Evolutionary conservation across 2,329 filamentous ascomycete species (phyloP), one percentile per base, ranked within the genome.

Genomic region (Leptographium flavum): DNA sequence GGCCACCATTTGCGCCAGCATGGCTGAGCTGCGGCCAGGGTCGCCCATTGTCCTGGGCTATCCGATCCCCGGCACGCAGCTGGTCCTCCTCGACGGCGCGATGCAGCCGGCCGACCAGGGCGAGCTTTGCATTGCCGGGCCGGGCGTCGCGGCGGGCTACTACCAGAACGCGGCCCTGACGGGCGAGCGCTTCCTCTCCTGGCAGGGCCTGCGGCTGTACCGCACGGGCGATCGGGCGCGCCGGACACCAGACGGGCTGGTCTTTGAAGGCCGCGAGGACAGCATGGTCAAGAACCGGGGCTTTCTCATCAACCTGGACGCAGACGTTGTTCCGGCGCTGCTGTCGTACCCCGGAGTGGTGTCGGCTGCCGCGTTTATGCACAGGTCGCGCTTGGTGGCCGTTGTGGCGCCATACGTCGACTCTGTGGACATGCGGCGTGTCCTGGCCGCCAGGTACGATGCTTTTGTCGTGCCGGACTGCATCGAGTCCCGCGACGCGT

Each of bases 221-320:
- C 47, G 47, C 7, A 48, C 39, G 2, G 41, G 38, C 4, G 43
- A 48, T 23, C 32, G 33, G 14, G 47, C 28, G 5, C 45, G 32
- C 33, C 21, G 43, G 17, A 43, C 21, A 2, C 4, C 11, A 3
- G 21, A 43, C 5, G 56, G 53, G 3, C 33, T 59, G 3, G 46
- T 50, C 9, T 59, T 57, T 25, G 45, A 47, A 13, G 59, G 58
- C n/a, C 51, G 59, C 13, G 44, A 42, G 38, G 59, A 61, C 37
- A 43, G 47, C 13, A 17, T 58, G 21, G 56, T 58, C n/a, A 62
- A 62, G 46, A 58, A 60, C 39, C 50, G 59, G 1, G 60, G 60
- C 1, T 63, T 60, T 45, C 45, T 63, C n/a, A 53, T 62, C 32
- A 62, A 62, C 42, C 47, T 63, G 3, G 59, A 62, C 19, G 43